A percentile compares a stretch with the other conserved stretches of the same genome.
Conservation (phyloP, 1,139 yeast genomes). For the Casaregolazyma suthepensis region DNA sequence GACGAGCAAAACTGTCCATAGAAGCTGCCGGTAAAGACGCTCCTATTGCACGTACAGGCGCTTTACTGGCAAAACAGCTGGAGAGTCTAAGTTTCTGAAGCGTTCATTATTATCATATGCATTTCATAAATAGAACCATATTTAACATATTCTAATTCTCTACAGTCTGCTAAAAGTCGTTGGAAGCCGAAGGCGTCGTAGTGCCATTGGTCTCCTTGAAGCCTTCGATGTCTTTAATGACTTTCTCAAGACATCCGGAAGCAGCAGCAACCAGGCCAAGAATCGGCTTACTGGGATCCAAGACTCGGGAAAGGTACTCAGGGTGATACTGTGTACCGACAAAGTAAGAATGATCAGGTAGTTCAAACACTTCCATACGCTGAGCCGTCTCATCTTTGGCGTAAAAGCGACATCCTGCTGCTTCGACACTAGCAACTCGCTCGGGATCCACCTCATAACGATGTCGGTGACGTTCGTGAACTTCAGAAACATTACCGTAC, state of each 20-base stretch:
- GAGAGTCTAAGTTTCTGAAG: slow-evolving; percentile 55
- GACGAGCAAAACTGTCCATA: slow-evolving; percentile 46
- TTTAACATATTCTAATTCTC: background rate
- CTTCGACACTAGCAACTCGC: slow-evolving; percentile 63
- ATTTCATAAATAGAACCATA: background rate
- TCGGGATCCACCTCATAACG: slow-evolving; percentile 95
- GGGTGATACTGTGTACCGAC: slow-evolving; percentile 99
- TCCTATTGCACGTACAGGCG: slow-evolving; percentile 40
- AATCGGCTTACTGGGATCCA: slow-evolving; percentile 95
- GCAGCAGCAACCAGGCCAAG: slow-evolving; percentile 94
- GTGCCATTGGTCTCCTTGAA: slow-evolving; percentile 6
- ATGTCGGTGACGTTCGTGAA: slow-evolving; percentile 95
- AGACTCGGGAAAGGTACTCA: slow-evolving; percentile 90
- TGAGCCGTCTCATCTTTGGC: slow-evolving; percentile 87
- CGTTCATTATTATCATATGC: background rate
- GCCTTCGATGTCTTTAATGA: slow-evolving; percentile 25
- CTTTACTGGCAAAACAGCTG: slow-evolving; percentile 56
- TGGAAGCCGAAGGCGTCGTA: slow-evolving; percentile 3
- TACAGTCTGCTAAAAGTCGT: slow-evolving; percentile 3
- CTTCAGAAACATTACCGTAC: slow-evolving; percentile 66
- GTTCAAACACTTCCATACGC: slow-evolving; percentile 92
- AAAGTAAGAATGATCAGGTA: slow-evolving; percentile 74
- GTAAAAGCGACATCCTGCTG: slow-evolving; percentile 75
- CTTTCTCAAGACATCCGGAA: slow-evolving; percentile 65
- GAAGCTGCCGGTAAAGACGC: slow-evolving; percentile 38